Conservation (phyloP, 2,329 filamentous ascomycete genomes). For the Arthrobotrys pseudoclavata region DNA sequence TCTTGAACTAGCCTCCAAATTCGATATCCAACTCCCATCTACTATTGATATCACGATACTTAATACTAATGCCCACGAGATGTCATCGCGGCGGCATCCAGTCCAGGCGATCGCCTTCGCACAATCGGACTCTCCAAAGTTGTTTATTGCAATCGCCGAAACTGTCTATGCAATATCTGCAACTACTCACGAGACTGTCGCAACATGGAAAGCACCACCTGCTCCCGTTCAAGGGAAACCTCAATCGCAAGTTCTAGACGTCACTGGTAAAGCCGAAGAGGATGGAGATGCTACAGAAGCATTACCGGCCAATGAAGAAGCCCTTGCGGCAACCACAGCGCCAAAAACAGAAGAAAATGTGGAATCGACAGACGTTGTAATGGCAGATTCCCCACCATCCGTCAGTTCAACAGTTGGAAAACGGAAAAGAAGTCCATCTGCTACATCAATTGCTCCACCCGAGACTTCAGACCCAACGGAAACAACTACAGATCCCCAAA, state of each 20-base stretch:
- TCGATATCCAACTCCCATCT: slow-evolving; percentile 7
- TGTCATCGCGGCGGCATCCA: slow-evolving; percentile 47
- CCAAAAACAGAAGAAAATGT: not conserved
- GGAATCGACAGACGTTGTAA: slow-evolving; percentile 28
- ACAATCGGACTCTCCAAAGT: slow-evolving; percentile 17
- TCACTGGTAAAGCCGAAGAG: slow-evolving; percentile 7
- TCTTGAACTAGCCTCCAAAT: not conserved
- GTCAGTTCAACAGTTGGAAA: slow-evolving; percentile 30
- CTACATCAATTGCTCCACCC: slow-evolving; percentile 13
- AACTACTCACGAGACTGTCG: slow-evolving; percentile 31
- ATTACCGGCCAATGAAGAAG: slow-evolving; percentile 4
- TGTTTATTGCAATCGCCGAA: slow-evolving; percentile 47
- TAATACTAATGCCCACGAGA: not conserved
- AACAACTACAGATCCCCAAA: not conserved
- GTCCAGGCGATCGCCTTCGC: slow-evolving; percentile 44
- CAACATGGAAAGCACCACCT: slow-evolving; percentile 49
- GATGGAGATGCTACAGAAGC: slow-evolving; percentile 17
- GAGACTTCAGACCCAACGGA: slow-evolving; percentile 5
- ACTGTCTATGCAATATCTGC: slow-evolving; percentile 41
- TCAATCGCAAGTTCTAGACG: slow-evolving; percentile 17
- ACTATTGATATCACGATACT: not conserved
- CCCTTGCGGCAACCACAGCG: not conserved
- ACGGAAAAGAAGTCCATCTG: slow-evolving; percentile 55
- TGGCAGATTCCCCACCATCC: slow-evolving; percentile 41
- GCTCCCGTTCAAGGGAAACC: slow-evolving; percentile 42